Percentiles rank a stretch among this genome's conserved stretches.
Evolutionary conservation across 805 yeast species (phyloP).

Genomic region (Starmerella khaoyaiensis): DNA sequence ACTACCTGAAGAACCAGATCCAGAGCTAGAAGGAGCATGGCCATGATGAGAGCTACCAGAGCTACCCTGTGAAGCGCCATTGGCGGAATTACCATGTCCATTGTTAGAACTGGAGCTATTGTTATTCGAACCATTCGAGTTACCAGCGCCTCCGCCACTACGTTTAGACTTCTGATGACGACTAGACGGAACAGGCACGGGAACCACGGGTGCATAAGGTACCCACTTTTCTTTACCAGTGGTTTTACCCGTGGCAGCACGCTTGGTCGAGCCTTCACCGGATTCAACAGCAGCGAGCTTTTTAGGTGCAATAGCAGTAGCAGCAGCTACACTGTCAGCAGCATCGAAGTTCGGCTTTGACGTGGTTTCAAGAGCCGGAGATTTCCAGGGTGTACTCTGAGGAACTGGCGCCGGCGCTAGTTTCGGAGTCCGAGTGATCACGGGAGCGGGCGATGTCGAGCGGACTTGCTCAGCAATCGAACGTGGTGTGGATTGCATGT

Average conservation of each 20-base stretch:
- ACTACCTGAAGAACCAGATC: too few species aligned
- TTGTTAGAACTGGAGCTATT: too few species aligned
- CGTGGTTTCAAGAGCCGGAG: constrained; percentile 15
- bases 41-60: too few species aligned
- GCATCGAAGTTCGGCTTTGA: constrained; percentile 12
- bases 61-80: too few species aligned
- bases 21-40: too few species aligned
- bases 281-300: constrained; percentile 6
- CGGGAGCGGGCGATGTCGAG: neutral
- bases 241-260: constrained; percentile 13
- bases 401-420: constrained; percentile 60
- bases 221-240: constrained; percentile 43
- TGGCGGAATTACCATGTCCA: too few species aligned
- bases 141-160: too few species aligned
- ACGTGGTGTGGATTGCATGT: too few species aligned
- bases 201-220: constrained; percentile 22
- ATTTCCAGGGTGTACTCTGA: constrained; percentile 48
- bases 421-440: constrained; percentile 16
- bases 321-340: too few species aligned
- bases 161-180: too few species aligned
- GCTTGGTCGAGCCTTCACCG: constrained; percentile 8
- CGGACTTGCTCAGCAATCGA: neutral
- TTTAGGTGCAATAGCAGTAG: constrained; percentile 7
- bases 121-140: too few species aligned
- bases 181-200: constrained; percentile 7